These are phyloP conservation scores for Musa troglodytarum DNA, from an alignment of 176 grass and related monocot species.

Conservation along the genomic window DNA sequence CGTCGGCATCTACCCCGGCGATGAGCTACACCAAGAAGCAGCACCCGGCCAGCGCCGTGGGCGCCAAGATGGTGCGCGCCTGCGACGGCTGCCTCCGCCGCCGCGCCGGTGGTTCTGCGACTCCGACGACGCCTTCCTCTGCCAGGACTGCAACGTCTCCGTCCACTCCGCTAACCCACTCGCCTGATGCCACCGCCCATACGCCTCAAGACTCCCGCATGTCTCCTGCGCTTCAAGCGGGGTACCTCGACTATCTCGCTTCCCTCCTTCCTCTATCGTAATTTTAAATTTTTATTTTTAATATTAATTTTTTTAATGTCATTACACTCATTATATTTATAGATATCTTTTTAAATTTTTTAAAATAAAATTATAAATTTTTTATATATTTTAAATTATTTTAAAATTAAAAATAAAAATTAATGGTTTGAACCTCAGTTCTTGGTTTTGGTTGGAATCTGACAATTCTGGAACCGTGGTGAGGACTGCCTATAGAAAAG, in stretches of 20 bases:
- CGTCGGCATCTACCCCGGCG: neutral
- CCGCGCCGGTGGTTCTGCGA: slow-evolving; percentile 88
- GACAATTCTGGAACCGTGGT: too few relatives aligned
- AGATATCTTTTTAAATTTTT: too few relatives aligned
- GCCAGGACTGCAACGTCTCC: slow-evolving; percentile 67
- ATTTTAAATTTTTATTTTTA: too few relatives aligned
- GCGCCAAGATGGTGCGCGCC: slow-evolving; percentile 56
- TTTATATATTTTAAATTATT: too few relatives aligned
- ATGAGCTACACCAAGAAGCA: slow-evolving; percentile 28
- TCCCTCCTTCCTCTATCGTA: neutral
- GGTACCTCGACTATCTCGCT: slow-evolving; percentile 9
- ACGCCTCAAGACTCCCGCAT: neutral
- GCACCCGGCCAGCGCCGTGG: slow-evolving; percentile 14
- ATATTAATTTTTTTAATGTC: too few relatives aligned
- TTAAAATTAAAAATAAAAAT: too few relatives aligned
- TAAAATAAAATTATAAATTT: too few relatives aligned
- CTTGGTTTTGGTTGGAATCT: too few relatives aligned
- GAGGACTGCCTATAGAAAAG: too few relatives aligned
- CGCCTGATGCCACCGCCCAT: slow-evolving; percentile 63
- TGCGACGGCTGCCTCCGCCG: slow-evolving; percentile 70
- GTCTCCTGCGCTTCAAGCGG: too few relatives aligned
- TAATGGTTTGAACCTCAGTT: too few relatives aligned
- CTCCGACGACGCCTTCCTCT: slow-evolving; percentile 80
- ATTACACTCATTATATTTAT: too few relatives aligned
- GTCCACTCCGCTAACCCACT: slow-evolving; percentile 88